Conservation (phyloP, 1,284 basidiomycete genomes). For the Vanrija humicola region DNA sequence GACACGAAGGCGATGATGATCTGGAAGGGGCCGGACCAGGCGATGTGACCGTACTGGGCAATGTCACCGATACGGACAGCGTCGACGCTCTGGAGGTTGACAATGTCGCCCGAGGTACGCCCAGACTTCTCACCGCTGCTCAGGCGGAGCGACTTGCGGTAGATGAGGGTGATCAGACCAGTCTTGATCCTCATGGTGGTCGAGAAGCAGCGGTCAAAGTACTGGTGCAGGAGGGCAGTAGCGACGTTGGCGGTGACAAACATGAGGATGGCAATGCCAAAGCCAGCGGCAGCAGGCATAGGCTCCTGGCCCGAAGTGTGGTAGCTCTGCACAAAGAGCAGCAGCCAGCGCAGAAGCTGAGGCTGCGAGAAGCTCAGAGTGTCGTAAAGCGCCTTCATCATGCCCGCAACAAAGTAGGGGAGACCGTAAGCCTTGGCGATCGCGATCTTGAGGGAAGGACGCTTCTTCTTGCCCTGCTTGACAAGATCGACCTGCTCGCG, state of each 20-base stretch:
- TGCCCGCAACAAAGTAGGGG: conserved; percentile 66
- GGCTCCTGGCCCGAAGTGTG: conserved; percentile 35
- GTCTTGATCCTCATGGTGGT: conserved; percentile 81
- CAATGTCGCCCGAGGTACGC: conserved; percentile 82
- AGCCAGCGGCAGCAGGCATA: conserved; percentile 56
- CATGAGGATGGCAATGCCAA: conserved; percentile 72
- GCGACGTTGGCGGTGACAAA: conserved; percentile 71
- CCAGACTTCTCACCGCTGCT: conserved; percentile 73
- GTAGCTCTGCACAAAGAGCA: conserved; percentile 76
- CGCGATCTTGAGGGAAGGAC: conserved; percentile 68
- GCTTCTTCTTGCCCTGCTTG: conserved; percentile 57
- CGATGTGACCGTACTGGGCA: conserved; percentile 65
- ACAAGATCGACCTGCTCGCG: conserved; percentile 36
- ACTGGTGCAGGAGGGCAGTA: conserved; percentile 80
- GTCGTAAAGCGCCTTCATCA: conserved; percentile 75
- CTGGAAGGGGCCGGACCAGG: conserved; percentile 55
- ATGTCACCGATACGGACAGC: conserved; percentile 82
- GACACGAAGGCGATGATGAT: conserved; percentile 85
- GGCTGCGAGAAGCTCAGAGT: conserved; percentile 80
- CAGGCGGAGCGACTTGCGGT: conserved; percentile 78
- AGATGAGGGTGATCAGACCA: conserved; percentile 79
- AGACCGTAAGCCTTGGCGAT: conserved; percentile 73
- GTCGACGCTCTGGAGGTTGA: conserved; percentile 83
- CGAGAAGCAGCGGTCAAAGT: conserved; percentile 55
- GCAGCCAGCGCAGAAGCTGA: conserved; percentile 74